Evolutionary conservation across 2,329 filamentous ascomycete species (phyloP), one percentile per base, ranked within the genome.

Genomic region (Coniella vitis): DNA sequence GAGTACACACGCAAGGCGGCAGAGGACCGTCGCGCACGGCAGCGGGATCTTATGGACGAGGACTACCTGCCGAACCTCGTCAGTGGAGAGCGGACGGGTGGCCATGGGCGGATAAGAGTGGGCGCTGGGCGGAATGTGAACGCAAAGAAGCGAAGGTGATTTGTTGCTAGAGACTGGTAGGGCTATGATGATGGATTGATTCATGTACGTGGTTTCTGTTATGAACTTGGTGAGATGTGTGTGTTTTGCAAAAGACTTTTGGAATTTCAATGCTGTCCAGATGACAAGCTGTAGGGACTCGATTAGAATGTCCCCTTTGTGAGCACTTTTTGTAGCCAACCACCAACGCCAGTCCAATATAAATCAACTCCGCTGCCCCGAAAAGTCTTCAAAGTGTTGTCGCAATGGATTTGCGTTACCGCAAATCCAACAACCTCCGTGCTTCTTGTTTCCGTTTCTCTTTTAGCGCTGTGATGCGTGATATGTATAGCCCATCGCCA

Each of bases 31-130:
- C 79, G 85, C 58, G 72, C 71, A 46, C 84, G 83, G 61, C 81
- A 87, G 63, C 83, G 81, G 61, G 89, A 95, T 67, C 69, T 95
- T 49, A 94, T 97, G 91, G 91, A 97, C 62, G 84, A 94, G 62
- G 91, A 98, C 67, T 95, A 90, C 64, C 68, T 97, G 55, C 93
- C 93, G 0, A 75, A 81, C 31, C 87, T 98, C 41, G 63, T 98
- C 61, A 93, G 82, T 1, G 93, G 93, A 0, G 82, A 90, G 60
- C 75, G 91, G 56, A 76, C 63, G 7, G 78, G 77, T 39, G 69
- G 69, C 4, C 78, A 79, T 2, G 86, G 85, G 1, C 84, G 80
- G 66, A 79, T 87, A 52, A 85, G 81, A 61, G 82, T 97, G 10
- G 93, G 93, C 8, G 90, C 88, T 10, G 93, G 93, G 8, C 81